These are phyloP conservation scores for Fusarium domesticum DNA, from an alignment of 2,329 filamentous ascomycete species.

Conservation along the genomic window DNA sequence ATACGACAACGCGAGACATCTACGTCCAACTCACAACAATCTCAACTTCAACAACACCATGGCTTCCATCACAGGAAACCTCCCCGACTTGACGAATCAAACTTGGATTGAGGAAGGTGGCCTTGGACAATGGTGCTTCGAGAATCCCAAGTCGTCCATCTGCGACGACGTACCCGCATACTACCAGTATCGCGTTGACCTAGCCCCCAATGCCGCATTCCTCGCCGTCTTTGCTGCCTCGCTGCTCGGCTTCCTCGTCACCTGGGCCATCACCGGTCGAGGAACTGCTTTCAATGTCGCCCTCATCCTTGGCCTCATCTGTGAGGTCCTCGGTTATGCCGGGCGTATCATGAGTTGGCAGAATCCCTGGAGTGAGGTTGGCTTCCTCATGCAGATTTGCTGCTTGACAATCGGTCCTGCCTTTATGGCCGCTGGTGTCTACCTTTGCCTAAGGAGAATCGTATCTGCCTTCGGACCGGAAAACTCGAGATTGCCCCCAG, in stretches of 20 bases:
- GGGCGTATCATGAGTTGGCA: conserved; percentile 55
- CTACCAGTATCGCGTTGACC: conserved; percentile 51
- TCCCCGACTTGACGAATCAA: conserved; percentile 19
- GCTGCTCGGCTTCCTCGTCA: conserved; percentile 39
- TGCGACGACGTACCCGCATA: conserved; percentile 37
- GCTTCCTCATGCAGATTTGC: conserved; percentile 56
- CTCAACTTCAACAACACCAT: background rate
- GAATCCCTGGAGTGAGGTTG: conserved; percentile 49
- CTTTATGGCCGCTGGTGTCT: conserved; percentile 62
- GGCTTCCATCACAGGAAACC: conserved; percentile 6
- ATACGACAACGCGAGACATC: no score
- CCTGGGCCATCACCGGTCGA: conserved; percentile 43
- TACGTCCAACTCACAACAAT: no score
- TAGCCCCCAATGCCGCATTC: conserved; percentile 52
- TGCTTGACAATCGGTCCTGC: conserved; percentile 63
- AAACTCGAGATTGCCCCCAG: conserved; percentile 47
- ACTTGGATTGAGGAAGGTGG: conserved; percentile 20
- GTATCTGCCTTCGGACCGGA: conserved; percentile 47
- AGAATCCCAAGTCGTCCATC: conserved; percentile 25
- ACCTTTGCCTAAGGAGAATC: conserved; percentile 56
- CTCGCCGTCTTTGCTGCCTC: conserved; percentile 48
- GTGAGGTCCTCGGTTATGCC: conserved; percentile 58
- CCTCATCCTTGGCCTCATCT: conserved; percentile 51
- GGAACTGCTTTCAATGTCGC: conserved; percentile 51
- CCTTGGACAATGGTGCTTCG: conserved; percentile 26